A percentile compares a stretch with the other conserved stretches of the same genome.
Conservation (phyloP, 2,329 filamentous ascomycete species). For the Orbilia javanica region DNA sequence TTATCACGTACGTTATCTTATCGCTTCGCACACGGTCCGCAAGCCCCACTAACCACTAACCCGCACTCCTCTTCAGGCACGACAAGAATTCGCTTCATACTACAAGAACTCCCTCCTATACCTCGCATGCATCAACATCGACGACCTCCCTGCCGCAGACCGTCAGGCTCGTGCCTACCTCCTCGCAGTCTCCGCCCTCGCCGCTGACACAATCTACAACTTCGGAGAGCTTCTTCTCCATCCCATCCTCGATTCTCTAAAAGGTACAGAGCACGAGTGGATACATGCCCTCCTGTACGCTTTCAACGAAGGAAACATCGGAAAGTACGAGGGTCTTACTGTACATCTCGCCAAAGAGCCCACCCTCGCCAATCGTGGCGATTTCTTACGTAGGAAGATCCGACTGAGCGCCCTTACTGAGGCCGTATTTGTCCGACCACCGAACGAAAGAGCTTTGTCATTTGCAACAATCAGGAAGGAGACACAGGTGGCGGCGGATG, state of each 20-base stretch:
- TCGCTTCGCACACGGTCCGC: background rate
- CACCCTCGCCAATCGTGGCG: constrained; percentile 81
- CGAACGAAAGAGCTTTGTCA: constrained; percentile 93
- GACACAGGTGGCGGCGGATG: constrained; percentile 88
- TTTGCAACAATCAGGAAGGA: constrained; percentile 89
- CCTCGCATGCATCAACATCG: constrained; percentile 91
- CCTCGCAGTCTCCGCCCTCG: constrained; percentile 88
- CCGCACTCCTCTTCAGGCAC: constrained; percentile 68
- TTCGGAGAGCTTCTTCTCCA: constrained; percentile 98
- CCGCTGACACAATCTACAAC: constrained; percentile 97
- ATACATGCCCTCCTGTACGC: constrained; percentile 95
- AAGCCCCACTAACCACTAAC: constrained; percentile 52
- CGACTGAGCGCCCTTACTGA: constrained; percentile 96
- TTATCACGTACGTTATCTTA: constrained; percentile 75
- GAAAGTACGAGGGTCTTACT: constrained; percentile 84
- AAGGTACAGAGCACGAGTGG: constrained; percentile 82
- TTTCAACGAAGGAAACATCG: constrained; percentile 94
- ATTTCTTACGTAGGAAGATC: constrained; percentile 95
- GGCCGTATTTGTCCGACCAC: constrained; percentile 93
- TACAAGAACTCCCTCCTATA: constrained; percentile 98
- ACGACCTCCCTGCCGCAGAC: constrained; percentile 79
- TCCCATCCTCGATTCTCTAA: constrained; percentile 89
- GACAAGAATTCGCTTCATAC: constrained; percentile 93
- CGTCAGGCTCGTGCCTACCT: constrained; percentile 88
- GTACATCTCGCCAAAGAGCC: constrained; percentile 83